phyloP scores from a whole-genome alignment of 139 green algal species.

The Marvania coccoides region DNA sequence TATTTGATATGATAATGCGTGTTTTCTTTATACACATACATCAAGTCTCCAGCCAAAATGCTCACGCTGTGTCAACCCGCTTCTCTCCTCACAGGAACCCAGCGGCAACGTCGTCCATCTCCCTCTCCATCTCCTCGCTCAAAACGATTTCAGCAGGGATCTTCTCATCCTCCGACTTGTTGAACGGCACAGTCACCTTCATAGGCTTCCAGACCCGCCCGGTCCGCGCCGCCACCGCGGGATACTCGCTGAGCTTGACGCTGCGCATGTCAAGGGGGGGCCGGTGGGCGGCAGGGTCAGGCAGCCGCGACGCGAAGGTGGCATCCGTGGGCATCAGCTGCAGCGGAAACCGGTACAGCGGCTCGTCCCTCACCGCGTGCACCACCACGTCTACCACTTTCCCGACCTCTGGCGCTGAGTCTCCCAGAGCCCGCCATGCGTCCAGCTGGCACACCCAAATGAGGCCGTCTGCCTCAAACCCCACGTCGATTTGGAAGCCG shows the following conservation, averaged over 20 bases:
- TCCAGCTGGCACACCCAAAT: conserved; percentile 5
- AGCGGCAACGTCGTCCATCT: neutral
- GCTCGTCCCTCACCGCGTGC: conserved; percentile 3
- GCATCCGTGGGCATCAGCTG: conserved; percentile 2
- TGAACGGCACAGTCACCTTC: neutral
- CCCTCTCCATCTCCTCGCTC: neutral
- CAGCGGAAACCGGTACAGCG: conserved; percentile 14
- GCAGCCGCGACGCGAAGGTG: neutral
- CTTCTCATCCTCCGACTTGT: too few relatives aligned
- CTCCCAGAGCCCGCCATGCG: neutral
- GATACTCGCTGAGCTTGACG: neutral
- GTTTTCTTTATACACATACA: too few relatives aligned
- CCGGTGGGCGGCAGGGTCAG: neutral
- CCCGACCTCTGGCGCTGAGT: neutral
- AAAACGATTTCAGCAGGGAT: too few relatives aligned
- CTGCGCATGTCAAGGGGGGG: conserved; percentile 13
- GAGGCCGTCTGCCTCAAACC: conserved; percentile 17
- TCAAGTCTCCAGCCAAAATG: too few relatives aligned
- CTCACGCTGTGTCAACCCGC: too few relatives aligned
- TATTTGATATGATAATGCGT: too few relatives aligned
- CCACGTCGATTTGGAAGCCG: conserved; percentile 23
- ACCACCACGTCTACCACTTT: neutral
- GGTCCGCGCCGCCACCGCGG: neutral
- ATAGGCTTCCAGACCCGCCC: neutral
- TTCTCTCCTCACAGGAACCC: too few relatives aligned